Conservation (phyloP, 768 basidiomycete genomes). For the Mycena rosella region DNA sequence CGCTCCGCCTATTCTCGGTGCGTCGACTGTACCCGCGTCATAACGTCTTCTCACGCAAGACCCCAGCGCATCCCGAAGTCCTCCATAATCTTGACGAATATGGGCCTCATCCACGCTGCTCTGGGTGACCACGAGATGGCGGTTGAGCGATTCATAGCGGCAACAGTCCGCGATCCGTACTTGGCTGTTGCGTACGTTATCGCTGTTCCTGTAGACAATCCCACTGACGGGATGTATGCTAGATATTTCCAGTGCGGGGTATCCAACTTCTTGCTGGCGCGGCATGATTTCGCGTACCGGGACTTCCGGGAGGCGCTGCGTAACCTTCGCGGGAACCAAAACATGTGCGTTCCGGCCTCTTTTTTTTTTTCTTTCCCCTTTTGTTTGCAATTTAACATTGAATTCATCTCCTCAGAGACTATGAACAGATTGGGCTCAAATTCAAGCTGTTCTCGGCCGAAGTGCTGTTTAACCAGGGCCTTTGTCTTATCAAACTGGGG, state of each 20-base stretch:
- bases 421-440: constrained; percentile 20
- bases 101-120: constrained; percentile 77
- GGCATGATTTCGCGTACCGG: constrained; percentile 12
- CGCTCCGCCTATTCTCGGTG: constrained; percentile 82
- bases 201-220: neutral
- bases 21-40: constrained; percentile 40
- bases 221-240: neutral
- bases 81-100: constrained; percentile 71
- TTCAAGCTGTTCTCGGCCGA: constrained; percentile 30
- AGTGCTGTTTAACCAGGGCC: constrained; percentile 26
- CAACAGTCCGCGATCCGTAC: constrained; percentile 67
- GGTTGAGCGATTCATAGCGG: constrained; percentile 66
- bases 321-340: constrained; percentile 24
- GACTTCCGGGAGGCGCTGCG: constrained; percentile 27
- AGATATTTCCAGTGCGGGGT: constrained; percentile 31
- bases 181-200: constrained; percentile 69
- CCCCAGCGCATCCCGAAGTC: constrained; percentile 82
- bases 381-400: neutral
- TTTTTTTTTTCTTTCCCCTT: neutral
- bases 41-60: constrained; percentile 4
- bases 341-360: constrained; percentile 14
- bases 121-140: constrained; percentile 71
- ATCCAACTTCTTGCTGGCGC: constrained; percentile 26
- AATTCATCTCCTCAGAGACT: constrained; percentile 14
- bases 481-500: constrained; percentile 17